phyloP scores from a whole-genome alignment of 495 filamentous ascomycete species.

The Thermochaetoides thermophila region DNA sequence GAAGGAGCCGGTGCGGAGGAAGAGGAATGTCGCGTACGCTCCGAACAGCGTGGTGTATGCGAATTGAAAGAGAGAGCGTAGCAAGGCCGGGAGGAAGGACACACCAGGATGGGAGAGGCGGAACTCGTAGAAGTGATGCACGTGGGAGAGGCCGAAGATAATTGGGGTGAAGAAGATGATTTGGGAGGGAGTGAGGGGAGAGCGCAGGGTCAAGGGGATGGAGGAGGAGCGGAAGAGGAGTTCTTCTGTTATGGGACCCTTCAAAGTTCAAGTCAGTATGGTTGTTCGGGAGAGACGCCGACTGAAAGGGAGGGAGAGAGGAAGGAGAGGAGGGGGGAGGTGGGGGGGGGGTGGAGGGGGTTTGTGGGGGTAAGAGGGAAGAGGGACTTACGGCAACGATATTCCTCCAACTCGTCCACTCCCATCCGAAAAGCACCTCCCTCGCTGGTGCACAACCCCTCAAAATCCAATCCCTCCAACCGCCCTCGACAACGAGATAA shows the following conservation, averaged over 20 bases:
- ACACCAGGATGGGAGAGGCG: constrained; percentile 62
- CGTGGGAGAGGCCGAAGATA: constrained; percentile 87
- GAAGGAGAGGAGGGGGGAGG: neutral
- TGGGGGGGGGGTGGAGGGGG: neutral
- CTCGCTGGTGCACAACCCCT: constrained; percentile 18
- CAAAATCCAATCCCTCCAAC: constrained; percentile 50
- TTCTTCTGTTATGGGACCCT: constrained; percentile 89
- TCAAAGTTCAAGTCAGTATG: neutral
- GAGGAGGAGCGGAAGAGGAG: constrained; percentile 79
- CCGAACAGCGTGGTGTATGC: constrained; percentile 90
- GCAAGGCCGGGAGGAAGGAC: constrained; percentile 38
- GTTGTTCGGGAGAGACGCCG: no score
- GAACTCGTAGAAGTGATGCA: constrained; percentile 96
- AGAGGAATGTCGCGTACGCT: constrained; percentile 83
- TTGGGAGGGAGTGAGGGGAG: constrained; percentile 38
- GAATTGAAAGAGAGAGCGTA: constrained; percentile 71
- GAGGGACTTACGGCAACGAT: constrained; percentile 30
- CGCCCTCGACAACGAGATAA: constrained; percentile 51
- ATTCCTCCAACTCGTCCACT: constrained; percentile 45
- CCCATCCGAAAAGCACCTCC: constrained; percentile 27
- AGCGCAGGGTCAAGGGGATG: constrained; percentile 67
- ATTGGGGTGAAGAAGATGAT: constrained; percentile 71
- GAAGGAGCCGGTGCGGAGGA: constrained; percentile 69
- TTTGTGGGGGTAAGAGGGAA: neutral
- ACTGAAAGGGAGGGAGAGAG: neutral